Evolutionary conservation across 1,139 yeast genomes (phyloP).

Genomic region (Blastobotrys buckinghamii): DNA sequence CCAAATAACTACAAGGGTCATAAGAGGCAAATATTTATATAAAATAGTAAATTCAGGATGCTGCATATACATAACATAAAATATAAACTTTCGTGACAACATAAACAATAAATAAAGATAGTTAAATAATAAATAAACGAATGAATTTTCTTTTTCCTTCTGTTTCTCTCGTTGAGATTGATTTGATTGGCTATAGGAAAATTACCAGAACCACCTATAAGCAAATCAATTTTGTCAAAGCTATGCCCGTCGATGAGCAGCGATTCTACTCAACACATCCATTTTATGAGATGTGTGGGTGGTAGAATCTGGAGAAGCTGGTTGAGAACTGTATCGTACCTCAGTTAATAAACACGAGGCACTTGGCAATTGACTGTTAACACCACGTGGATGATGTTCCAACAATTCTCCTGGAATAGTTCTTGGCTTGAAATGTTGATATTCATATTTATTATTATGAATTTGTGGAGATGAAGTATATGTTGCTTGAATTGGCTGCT

Average conservation of each 20-base stretch:
- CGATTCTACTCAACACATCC: neutral
- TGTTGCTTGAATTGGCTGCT: neutral
- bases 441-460: neutral
- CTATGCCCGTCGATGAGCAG: neutral
- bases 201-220: too few species aligned
- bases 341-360: neutral
- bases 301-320: neutral
- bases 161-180: too few species aligned
- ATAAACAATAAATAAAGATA: neutral
- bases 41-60: too few species aligned
- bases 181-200: too few species aligned
- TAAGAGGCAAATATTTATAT: too few species aligned
- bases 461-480: too few species aligned
- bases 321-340: neutral
- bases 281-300: neutral
- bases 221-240: too few species aligned
- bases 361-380: neutral
- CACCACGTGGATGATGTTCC: neutral
- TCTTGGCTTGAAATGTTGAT: neutral
- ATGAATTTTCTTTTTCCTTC: neutral
- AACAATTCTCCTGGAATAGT: neutral
- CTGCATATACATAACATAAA: too few species aligned
- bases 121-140: constrained; percentile 1
- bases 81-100: too few species aligned
- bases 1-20: too few species aligned